phyloP scores from a whole-genome alignment of 805 yeast species.

The Saccharomycopsis javanensis region DNA sequence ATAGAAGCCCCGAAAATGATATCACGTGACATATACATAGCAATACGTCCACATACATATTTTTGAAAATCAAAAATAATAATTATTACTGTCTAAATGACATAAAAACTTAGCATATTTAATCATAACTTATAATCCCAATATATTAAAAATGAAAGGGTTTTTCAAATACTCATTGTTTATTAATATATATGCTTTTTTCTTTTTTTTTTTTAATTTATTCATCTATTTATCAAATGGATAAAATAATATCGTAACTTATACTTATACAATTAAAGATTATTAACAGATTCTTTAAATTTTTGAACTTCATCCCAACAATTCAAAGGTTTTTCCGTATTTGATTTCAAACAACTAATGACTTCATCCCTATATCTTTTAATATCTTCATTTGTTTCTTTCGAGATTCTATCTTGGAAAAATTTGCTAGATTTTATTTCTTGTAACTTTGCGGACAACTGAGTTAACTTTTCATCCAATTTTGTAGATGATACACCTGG shows the following conservation, averaged over 20 bases:
- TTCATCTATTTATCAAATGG: neutral
- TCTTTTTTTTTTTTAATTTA: neutral
- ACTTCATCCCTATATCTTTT: constrained; percentile 41
- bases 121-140: no score
- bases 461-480: constrained; percentile 34
- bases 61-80: neutral
- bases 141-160: no score
- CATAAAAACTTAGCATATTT: no score
- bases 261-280: constrained; percentile 27
- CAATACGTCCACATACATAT: neutral
- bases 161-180: no score
- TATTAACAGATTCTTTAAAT: constrained; percentile 51
- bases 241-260: neutral
- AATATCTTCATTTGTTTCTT: constrained; percentile 31
- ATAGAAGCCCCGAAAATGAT: neutral
- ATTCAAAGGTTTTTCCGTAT: constrained; percentile 56
- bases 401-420: constrained; percentile 16
- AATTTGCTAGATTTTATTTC: constrained; percentile 24
- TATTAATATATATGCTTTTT: no score
- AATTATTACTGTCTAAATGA: no score
- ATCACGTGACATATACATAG: neutral
- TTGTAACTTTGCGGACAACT: constrained; percentile 28
- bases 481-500: constrained; percentile 25
- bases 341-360: constrained; percentile 49
- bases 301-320: constrained; percentile 75